Base-by-base conservation (phyloP, 2,329 filamentous ascomycete species). In the Cladosporium velox region DNA sequence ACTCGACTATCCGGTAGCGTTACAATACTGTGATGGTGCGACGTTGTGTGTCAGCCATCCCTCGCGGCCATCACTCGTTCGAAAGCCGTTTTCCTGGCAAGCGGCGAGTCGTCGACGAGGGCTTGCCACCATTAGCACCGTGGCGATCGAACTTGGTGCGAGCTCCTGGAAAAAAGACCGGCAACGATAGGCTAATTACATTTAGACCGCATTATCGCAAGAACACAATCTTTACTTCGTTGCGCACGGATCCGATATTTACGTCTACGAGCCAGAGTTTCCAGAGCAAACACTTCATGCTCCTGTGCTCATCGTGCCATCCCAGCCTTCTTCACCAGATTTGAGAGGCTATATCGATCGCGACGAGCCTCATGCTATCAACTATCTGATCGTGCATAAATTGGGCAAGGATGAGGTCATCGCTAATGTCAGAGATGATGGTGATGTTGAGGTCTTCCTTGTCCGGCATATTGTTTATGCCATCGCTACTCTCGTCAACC, bases 391-490 rank as follows among this genome's bases (percentile, higher is more conserved):
- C 38, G 75, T 82, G 15, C 78, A 81, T 55, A 78, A 75, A 59
- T 75, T 84, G 11, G 81, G 81, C n/a, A 76, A 73, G 26, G 78
- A 81, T 32, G 83, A 84, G 67, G 75, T 83, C 30, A 65, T 84
- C 24, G 76, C 88, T 76, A 76, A 87, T 76, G 69, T 80, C 75
- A 72, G 88, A 80, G 72, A 91, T 73, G 77, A 91, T 84, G 78
- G 87, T 79, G 70, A 86, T 71, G 80, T 83, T 10, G 73, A 83
- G 34, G 80, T 76, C 0, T 82, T 82, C 64, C 69, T 77, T 18
- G 72, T 76, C n/a, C 73, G 74, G 57, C 75, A 77, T 41, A 70
- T 79, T 55, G 59, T 73, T 6, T 67, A 71, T 38, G 75, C 75
- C n/a, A 76, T 79, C 55, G 67, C 74, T 70, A 67, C 73, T 71